Evolutionary conservation across 768 basidiomycete genomes (phyloP).

Genomic region (Tubosaeta sp.): DNA sequence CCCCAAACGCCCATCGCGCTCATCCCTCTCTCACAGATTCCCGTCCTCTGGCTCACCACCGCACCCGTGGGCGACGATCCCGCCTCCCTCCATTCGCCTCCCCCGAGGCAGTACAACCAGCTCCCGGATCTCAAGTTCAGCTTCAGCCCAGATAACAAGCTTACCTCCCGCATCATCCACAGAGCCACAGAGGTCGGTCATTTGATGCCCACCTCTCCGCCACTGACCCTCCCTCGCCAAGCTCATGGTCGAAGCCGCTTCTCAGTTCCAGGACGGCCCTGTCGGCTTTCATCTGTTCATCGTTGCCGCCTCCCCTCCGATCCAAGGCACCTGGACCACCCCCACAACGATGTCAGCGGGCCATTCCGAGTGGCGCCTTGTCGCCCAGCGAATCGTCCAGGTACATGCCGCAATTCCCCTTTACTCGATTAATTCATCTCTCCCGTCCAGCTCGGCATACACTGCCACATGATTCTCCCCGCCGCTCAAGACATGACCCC

Average conservation of each 20-base stretch:
- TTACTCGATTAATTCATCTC: constrained; percentile 15
- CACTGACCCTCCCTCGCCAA: neutral
- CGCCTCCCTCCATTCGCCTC: constrained; percentile 12
- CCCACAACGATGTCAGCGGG: constrained; percentile 24
- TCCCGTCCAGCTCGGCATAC: constrained; percentile 44
- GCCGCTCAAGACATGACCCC: constrained; percentile 42
- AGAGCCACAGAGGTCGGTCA: constrained; percentile 41
- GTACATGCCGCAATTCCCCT: constrained; percentile 28
- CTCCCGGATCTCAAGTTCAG: constrained; percentile 42
- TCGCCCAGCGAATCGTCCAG: constrained; percentile 43
- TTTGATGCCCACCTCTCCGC: neutral
- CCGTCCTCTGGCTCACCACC: constrained; percentile 46
- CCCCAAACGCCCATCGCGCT: neutral
- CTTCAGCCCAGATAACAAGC: constrained; percentile 38
- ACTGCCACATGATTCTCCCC: constrained; percentile 54
- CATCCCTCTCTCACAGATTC: constrained; percentile 13
- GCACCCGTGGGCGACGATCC: constrained; percentile 35
- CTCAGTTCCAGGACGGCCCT: constrained; percentile 28
- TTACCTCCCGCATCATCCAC: constrained; percentile 42
- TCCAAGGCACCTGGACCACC: constrained; percentile 26
- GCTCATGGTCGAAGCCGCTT: constrained; percentile 30
- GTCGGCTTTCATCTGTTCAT: constrained; percentile 49
- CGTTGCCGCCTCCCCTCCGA: constrained; percentile 47
- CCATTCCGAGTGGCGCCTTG: constrained; percentile 37
- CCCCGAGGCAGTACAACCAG: constrained; percentile 41